Percentiles rank a stretch among this genome's conserved stretches.
phyloP scores from a whole-genome alignment of 2,329 filamentous ascomycete genomes.

The Reticulascus tulasneorum region DNA sequence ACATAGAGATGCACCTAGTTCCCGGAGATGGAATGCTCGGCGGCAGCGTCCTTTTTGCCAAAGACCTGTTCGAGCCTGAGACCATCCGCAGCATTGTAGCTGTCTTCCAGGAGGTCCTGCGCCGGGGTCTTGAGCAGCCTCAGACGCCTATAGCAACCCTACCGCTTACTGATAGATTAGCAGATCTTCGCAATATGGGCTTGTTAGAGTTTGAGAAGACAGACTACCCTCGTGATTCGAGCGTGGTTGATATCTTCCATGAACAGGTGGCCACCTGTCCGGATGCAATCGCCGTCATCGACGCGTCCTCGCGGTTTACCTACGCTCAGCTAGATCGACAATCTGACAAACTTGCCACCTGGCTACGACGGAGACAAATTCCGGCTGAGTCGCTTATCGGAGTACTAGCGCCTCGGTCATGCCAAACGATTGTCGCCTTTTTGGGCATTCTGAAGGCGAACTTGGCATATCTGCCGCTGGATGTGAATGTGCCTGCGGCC shows the following conservation, averaged over 20 bases:
- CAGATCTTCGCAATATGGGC: constrained; percentile 11
- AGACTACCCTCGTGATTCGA: constrained; percentile 15
- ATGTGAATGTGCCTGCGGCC: constrained; percentile 11
- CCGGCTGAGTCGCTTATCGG: constrained; percentile 13
- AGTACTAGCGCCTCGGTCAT: constrained; percentile 17
- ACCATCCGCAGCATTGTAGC: constrained; percentile 18
- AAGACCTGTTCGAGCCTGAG: constrained; percentile 1
- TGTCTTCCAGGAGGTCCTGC: constrained; percentile 1
- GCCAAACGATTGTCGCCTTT: constrained; percentile 13
- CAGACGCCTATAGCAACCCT: background rate
- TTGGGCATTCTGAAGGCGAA: constrained; percentile 15
- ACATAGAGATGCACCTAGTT: constrained; percentile 15
- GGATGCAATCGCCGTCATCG: constrained; percentile 14
- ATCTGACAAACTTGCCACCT: constrained; percentile 15
- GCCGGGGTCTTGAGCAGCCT: background rate
- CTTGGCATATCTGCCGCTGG: constrained; percentile 15
- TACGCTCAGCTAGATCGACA: constrained; percentile 18
- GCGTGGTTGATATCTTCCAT: constrained; percentile 18
- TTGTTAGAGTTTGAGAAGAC: constrained; percentile 2
- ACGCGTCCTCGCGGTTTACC: constrained; percentile 11
- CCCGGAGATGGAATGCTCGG: constrained; percentile 11
- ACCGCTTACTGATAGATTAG: background rate
- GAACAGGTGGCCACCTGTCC: constrained; percentile 12
- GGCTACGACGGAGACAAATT: constrained; percentile 6
- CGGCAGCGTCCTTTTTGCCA: constrained; percentile 14